These are phyloP conservation scores for Calonectria pseudoreteaudii DNA, from an alignment of 2,329 filamentous ascomycete genomes.

Conservation along the genomic window DNA sequence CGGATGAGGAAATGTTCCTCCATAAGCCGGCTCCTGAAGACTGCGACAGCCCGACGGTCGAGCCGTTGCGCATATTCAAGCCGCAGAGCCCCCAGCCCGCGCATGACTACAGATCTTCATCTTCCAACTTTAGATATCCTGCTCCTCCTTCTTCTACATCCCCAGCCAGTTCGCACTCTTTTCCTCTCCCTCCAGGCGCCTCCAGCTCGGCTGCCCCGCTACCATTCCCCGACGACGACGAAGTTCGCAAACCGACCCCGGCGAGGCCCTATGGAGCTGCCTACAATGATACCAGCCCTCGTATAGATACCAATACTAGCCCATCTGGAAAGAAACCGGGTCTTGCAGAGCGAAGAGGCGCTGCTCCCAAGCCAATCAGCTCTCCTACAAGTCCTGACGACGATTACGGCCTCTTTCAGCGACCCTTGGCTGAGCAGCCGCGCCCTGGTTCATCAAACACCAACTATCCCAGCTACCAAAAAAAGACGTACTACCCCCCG, in stretches of 20 bases:
- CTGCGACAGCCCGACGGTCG: conserved; percentile 81
- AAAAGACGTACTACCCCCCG: conserved; percentile 72
- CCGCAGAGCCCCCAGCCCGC: conserved; percentile 73
- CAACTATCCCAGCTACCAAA: conserved; percentile 64
- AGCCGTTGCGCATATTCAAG: conserved; percentile 88
- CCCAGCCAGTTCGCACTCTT: conserved; percentile 63
- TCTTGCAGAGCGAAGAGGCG: conserved; percentile 84
- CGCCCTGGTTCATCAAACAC: conserved; percentile 54
- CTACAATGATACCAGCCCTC: conserved; percentile 64
- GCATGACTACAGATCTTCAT: conserved; percentile 52
- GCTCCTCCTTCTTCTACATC: conserved; percentile 58
- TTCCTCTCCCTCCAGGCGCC: conserved; percentile 75
- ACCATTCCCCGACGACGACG: conserved; percentile 80
- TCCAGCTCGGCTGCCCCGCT: conserved; percentile 76
- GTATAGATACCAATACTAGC: conserved; percentile 66
- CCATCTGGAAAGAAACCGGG: conserved; percentile 70
- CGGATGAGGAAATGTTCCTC: conserved; percentile 88
- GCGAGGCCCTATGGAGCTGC: conserved; percentile 59
- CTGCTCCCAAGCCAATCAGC: conserved; percentile 84
- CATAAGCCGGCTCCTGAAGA: conserved; percentile 64
- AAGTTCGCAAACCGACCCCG: conserved; percentile 59
- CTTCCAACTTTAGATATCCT: conserved; percentile 62
- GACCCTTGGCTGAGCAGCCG: conserved; percentile 62
- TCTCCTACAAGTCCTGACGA: conserved; percentile 83
- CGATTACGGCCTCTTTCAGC: conserved; percentile 85